Conservation (phyloP, 2,329 filamentous ascomycete species). For the Penicillium vulpinum region DNA sequence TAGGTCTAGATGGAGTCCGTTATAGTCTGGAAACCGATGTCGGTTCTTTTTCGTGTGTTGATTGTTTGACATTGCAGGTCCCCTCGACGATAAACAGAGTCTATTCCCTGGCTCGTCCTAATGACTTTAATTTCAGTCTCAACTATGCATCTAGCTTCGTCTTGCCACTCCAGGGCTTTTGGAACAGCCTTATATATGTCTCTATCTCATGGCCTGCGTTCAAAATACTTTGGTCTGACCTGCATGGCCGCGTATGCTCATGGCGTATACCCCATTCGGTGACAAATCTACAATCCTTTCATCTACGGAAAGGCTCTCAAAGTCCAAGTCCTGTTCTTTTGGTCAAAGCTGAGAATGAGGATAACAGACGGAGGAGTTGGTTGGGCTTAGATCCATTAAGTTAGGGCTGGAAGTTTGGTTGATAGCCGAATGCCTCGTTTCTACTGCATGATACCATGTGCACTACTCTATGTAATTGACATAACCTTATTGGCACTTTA, state of each 20-base stretch:
- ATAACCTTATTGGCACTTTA: background rate
- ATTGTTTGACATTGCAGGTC: slow-evolving; percentile 39
- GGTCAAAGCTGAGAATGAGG: background rate
- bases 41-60: background rate
- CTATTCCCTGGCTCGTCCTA: slow-evolving; percentile 63
- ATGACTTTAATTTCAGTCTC: slow-evolving; percentile 57
- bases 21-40: background rate
- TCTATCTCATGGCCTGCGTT: slow-evolving; percentile 68
- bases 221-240: slow-evolving; percentile 33
- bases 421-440: background rate
- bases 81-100: slow-evolving; percentile 76
- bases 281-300: background rate
- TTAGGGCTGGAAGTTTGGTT: background rate
- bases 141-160: slow-evolving; percentile 72
- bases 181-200: slow-evolving; percentile 78
- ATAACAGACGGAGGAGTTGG: slow-evolving; percentile 2
- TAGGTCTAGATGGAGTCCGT: slow-evolving; percentile 7
- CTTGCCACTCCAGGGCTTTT: slow-evolving; percentile 78
- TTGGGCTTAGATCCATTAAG: background rate
- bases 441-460: background rate
- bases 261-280: background rate
- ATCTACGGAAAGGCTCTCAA: background rate
- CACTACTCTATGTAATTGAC: background rate
- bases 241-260: background rate
- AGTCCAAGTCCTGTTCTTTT: background rate